phyloP scores from a whole-genome alignment of 352 stramenopile species.

The Phytophthora ramorum region DNA sequence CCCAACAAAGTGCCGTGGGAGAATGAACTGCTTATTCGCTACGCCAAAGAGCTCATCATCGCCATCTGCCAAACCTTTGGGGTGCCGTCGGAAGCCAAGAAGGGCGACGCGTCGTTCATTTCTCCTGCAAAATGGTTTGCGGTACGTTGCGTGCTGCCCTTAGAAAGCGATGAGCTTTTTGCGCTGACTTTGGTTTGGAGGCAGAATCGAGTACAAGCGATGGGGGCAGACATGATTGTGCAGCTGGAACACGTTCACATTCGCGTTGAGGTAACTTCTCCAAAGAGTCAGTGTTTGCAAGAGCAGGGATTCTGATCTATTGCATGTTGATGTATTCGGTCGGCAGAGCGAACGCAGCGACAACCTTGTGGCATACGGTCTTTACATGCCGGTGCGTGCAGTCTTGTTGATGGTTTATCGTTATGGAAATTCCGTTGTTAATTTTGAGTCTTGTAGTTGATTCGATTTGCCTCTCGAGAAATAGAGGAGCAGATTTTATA shows the following conservation, averaged over 20 bases:
- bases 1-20: constrained; percentile 67
- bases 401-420: background rate
- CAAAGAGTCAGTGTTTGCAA: background rate
- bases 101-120: constrained; percentile 38
- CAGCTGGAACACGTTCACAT: constrained; percentile 72
- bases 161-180: background rate
- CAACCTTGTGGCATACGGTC: constrained; percentile 58
- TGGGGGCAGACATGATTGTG: constrained; percentile 62
- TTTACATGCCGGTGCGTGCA: constrained; percentile 56
- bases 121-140: constrained; percentile 73
- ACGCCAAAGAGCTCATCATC: constrained; percentile 69
- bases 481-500: constrained; percentile 69
- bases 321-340: background rate
- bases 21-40: constrained; percentile 75
- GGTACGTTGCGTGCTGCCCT: constrained; percentile 27
- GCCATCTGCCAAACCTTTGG: constrained; percentile 62
- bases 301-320: background rate
- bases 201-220: constrained; percentile 56
- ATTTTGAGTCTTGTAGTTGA: constrained; percentile 38
- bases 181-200: constrained; percentile 6
- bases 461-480: constrained; percentile 58
- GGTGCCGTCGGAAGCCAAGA: constrained; percentile 36
- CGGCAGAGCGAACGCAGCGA: constrained; percentile 55
- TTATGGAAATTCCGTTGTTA: background rate
- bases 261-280: constrained; percentile 60